These are phyloP conservation scores for Antitrichia curtipendula DNA, from an alignment of 225 moss, liverwort and hornwort species.

Conservation along the genomic window DNA sequence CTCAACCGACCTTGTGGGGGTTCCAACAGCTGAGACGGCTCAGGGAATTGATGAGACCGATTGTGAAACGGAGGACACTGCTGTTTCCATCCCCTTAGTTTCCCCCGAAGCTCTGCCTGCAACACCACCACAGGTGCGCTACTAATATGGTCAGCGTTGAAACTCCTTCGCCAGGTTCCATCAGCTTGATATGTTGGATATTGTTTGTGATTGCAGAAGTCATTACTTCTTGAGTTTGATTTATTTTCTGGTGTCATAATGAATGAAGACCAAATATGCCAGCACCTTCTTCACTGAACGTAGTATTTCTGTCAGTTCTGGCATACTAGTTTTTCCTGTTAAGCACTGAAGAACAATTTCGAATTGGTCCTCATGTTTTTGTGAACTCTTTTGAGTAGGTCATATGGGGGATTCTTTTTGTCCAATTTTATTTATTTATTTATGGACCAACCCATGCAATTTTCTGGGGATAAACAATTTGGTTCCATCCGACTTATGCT, in stretches of 20 bases:
- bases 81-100: slow-evolving; percentile 8
- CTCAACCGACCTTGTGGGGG: background rate
- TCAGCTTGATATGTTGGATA: background rate
- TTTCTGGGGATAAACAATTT: background rate
- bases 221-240: background rate
- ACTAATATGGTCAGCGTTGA: background rate
- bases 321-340: background rate
- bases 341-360: background rate
- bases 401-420: background rate
- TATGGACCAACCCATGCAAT: background rate
- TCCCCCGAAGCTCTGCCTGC: background rate
- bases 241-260: background rate
- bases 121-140: slow-evolving; percentile 18
- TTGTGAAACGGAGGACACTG: background rate
- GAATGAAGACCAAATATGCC: background rate
- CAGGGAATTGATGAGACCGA: background rate
- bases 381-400: background rate
- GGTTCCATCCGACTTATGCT: background rate
- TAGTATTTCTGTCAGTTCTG: background rate
- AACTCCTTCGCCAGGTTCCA: background rate
- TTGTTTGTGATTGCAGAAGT: background rate
- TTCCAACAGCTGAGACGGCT: background rate
- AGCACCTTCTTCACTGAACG: background rate
- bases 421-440: background rate
- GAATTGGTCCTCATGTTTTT: background rate